phyloP scores from a whole-genome alignment of 2,329 filamentous ascomycete genomes.

The Paraconiothyrium brasiliense region DNA sequence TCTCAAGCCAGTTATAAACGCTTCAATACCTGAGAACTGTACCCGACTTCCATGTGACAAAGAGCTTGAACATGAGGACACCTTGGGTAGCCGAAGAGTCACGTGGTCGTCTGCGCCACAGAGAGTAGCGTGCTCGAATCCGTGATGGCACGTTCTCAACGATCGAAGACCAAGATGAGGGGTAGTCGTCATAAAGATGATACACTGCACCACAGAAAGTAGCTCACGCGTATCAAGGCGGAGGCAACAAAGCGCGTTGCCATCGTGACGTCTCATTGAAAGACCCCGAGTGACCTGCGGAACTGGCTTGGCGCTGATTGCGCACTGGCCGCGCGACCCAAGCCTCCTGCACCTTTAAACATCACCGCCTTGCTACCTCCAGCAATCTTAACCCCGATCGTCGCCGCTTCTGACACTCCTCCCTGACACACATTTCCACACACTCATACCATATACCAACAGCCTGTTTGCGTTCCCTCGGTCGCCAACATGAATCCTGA shows the following conservation, averaged over 20 bases:
- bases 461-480: slow-evolving; percentile 22
- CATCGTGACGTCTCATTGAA: slow-evolving; percentile 14
- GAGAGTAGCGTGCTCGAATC: not conserved
- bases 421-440: slow-evolving; percentile 2
- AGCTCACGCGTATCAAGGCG: not conserved
- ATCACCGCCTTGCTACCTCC: slow-evolving; percentile 13
- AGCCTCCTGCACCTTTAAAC: slow-evolving; percentile 17
- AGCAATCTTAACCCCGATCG: slow-evolving; percentile 13
- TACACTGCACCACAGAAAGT: not conserved
- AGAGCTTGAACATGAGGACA: not conserved
- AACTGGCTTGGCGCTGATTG: slow-evolving; percentile 15
- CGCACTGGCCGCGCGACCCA: slow-evolving; percentile 8
- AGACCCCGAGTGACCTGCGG: slow-evolving; percentile 4
- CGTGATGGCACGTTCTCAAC: not conserved
- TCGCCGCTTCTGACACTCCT: slow-evolving; percentile 13
- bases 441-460: slow-evolving; percentile 22
- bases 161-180: not conserved
- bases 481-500: slow-evolving; percentile 83
- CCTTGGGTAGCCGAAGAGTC: not conserved
- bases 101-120: slow-evolving; percentile 14
- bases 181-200: not conserved
- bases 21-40: no score
- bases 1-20: no score
- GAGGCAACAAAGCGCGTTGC: slow-evolving; percentile 6
- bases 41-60: no score